A percentile compares a stretch with the other conserved stretches of the same genome.
Conservation (phyloP, 768 basidiomycete genomes). For the Mrakia blollopis region DNA sequence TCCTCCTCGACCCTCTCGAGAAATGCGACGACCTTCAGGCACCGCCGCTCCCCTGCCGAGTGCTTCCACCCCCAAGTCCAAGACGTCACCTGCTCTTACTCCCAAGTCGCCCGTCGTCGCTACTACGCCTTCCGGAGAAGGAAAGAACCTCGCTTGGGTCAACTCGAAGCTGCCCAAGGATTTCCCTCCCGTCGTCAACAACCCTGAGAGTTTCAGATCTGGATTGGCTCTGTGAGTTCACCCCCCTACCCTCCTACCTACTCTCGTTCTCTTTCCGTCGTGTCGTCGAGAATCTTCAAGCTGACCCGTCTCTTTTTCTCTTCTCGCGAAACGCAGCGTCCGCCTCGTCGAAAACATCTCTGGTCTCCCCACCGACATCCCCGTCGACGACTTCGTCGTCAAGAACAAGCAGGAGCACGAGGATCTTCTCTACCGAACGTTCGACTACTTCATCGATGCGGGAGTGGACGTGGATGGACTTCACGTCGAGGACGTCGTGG, state of each 20-base stretch:
- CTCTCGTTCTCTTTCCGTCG: background rate
- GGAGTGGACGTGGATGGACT: conserved; percentile 31
- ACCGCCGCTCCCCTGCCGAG: no score
- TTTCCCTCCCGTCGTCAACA: conserved; percentile 47
- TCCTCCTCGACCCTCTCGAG: conserved; percentile 66
- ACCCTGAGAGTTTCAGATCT: conserved; percentile 27
- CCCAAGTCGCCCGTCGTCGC: background rate
- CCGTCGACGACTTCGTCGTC: conserved; percentile 19
- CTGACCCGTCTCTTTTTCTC: background rate
- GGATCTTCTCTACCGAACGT: conserved; percentile 26
- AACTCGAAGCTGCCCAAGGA: conserved; percentile 69
- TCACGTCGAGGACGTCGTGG: conserved; percentile 31
- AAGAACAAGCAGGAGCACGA: conserved; percentile 31
- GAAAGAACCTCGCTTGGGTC: conserved; percentile 39
- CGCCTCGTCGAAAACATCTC: conserved; percentile 30
- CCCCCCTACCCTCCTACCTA: background rate
- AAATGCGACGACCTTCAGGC: conserved; percentile 47
- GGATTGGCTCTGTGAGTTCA: conserved; percentile 28
- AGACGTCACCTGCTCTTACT: no score
- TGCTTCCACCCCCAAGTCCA: background rate
- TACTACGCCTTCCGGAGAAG: background rate
- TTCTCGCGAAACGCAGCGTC: conserved; percentile 18
- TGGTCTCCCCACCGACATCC: conserved; percentile 1
- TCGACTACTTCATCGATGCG: conserved; percentile 32
- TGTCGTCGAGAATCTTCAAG: no score